These are phyloP conservation scores for Plantago ovata DNA, from an alignment of 257 asterid species.

Conservation along the genomic window DNA sequence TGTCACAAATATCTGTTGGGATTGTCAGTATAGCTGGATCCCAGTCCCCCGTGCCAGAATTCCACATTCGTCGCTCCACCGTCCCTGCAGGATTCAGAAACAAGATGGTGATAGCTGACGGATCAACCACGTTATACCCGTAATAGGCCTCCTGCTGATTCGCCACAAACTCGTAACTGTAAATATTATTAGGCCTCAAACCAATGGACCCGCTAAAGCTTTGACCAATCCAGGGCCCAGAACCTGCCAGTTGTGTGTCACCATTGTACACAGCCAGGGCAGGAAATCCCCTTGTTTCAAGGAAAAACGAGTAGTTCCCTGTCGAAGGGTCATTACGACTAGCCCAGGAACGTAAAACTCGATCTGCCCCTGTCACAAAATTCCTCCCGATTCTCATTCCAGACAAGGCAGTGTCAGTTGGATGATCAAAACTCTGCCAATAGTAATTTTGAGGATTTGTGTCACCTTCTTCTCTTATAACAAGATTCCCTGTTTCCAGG, in stretches of 20 bases:
- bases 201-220: slow-evolving; percentile 20
- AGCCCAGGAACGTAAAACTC: slow-evolving; percentile 19
- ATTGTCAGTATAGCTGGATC: background rate
- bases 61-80: slow-evolving; percentile 14
- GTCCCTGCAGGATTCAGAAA: background rate
- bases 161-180: slow-evolving; percentile 2
- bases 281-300: slow-evolving; percentile 25
- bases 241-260: slow-evolving; percentile 8
- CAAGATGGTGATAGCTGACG: slow-evolving; percentile 18
- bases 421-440: no score
- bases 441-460: background rate
- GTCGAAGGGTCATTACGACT: slow-evolving; percentile 23
- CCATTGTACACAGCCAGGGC: slow-evolving; percentile 7
- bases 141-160: slow-evolving; percentile 19
- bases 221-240: slow-evolving; percentile 32
- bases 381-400: slow-evolving; percentile 2
- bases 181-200: slow-evolving; percentile 16
- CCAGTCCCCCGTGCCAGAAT: slow-evolving; percentile 7
- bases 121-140: slow-evolving; percentile 17
- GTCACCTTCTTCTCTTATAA: slow-evolving; percentile 8
- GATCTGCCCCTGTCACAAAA: slow-evolving; percentile 3
- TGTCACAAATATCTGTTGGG: slow-evolving; percentile 17
- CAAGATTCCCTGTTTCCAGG: slow-evolving; percentile 11
- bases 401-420: no score
- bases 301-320: slow-evolving; percentile 5